These are phyloP conservation scores for Camillea tinctor DNA, from an alignment of 2,329 filamentous ascomycete genomes.

Conservation along the genomic window DNA sequence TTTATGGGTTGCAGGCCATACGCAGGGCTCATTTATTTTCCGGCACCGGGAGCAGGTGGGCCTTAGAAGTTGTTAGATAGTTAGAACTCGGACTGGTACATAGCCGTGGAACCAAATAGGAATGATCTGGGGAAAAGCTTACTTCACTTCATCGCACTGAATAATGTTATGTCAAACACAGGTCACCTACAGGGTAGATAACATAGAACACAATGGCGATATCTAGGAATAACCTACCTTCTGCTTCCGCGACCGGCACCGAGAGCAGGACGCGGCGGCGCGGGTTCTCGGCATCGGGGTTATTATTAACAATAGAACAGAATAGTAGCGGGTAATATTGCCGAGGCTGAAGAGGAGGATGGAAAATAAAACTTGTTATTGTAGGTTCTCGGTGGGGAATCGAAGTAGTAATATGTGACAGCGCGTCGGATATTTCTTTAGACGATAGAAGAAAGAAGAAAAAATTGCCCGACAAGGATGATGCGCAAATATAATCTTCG, in stretches of 20 bases:
- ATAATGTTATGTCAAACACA: background rate
- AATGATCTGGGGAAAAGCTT: slow-evolving; percentile 9
- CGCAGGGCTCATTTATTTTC: slow-evolving; percentile 32
- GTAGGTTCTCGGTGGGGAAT: background rate
- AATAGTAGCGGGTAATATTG: no score
- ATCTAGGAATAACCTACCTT: slow-evolving; percentile 32
- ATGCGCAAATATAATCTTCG: no score
- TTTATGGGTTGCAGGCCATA: slow-evolving; percentile 39
- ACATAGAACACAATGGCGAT: background rate
- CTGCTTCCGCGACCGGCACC: slow-evolving; percentile 41
- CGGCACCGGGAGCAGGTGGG: slow-evolving; percentile 37
- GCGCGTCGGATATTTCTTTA: background rate
- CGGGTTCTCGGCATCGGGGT: slow-evolving; percentile 20
- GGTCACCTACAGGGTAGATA: background rate
- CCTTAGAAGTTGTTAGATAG: slow-evolving; percentile 26
- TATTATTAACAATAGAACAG: background rate
- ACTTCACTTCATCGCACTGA: slow-evolving; percentile 41
- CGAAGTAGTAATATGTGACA: no score
- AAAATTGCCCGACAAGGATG: background rate
- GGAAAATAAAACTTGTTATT: no score
- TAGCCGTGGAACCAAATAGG: background rate
- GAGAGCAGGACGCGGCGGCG: slow-evolving; percentile 40
- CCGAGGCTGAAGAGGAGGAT: no score
- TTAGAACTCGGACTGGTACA: no score
- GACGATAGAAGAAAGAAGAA: background rate